Percentiles rank a stretch among this genome's conserved stretches.
Evolutionary conservation across 331 rosid species (phyloP).

Genomic region (Erythrophleum ivorense): DNA sequence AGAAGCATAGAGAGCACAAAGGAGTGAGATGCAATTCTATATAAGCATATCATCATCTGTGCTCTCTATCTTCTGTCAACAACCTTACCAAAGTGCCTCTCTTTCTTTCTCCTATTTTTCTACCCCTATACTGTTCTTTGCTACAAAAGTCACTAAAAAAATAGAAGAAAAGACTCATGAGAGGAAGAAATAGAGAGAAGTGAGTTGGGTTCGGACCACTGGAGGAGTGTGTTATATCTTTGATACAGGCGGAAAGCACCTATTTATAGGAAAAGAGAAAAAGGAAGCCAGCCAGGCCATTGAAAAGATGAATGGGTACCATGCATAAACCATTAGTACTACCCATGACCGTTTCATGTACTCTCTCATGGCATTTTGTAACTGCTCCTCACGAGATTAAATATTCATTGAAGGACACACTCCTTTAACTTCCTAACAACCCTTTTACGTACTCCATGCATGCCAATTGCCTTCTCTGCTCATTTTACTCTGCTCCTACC

Average conservation of each 20-base stretch:
- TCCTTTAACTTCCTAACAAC: constrained; percentile 40
- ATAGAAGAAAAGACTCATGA: not conserved
- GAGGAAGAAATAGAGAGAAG: constrained; percentile 27
- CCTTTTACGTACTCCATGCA: constrained; percentile 48
- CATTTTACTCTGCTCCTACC: not conserved
- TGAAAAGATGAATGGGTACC: constrained; percentile 39
- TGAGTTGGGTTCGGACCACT: constrained; percentile 12
- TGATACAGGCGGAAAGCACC: constrained; percentile 28
- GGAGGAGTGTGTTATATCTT: constrained; percentile 31
- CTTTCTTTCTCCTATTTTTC: constrained; percentile 19
- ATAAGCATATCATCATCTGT: constrained; percentile 78
- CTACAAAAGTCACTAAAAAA: not conserved
- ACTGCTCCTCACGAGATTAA: constrained; percentile 41
- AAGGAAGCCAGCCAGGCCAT: not conserved
- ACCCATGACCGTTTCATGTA: not conserved
- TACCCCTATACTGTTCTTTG: not conserved
- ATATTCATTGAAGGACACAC: constrained; percentile 30
- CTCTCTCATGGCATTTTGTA: constrained; percentile 21
- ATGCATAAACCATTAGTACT: not conserved
- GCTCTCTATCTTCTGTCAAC: constrained; percentile 99
- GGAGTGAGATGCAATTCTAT: constrained; percentile 60
- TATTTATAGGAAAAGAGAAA: constrained; percentile 58
- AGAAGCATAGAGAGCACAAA: constrained; percentile 73
- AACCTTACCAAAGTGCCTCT: constrained; percentile 44
- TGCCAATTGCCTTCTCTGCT: not conserved